These are phyloP conservation scores for Pichia terricola DNA, from an alignment of 1,139 yeast species.

Conservation along the genomic window DNA sequence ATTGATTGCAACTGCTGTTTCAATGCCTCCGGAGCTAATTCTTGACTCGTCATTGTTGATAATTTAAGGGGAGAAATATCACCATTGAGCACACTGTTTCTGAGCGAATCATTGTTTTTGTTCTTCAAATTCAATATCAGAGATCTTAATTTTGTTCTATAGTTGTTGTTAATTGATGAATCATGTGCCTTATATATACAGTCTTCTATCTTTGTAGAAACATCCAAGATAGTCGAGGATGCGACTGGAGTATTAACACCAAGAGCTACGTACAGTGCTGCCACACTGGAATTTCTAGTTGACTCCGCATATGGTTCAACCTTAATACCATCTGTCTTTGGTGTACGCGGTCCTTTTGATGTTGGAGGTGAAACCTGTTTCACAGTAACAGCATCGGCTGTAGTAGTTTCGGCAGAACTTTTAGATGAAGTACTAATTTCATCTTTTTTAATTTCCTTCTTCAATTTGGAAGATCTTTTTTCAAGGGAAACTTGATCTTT, in stretches of 20 bases:
- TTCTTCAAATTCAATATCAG: constrained; percentile 80
- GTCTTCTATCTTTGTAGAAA: constrained; percentile 65
- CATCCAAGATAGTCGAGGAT: constrained; percentile 48
- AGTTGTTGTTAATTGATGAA: constrained; percentile 45
- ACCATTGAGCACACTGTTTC: constrained; percentile 58
- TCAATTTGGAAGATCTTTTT: constrained; percentile 33
- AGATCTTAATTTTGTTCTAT: constrained; percentile 75
- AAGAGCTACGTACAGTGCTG: constrained; percentile 79
- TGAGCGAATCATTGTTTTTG: constrained; percentile 77
- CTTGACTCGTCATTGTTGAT: constrained; percentile 79
- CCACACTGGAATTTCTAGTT: constrained; percentile 76
- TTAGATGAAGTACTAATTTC: neutral
- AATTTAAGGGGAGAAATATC: constrained; percentile 56
- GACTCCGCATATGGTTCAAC: constrained; percentile 55
- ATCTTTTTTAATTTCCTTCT: constrained; percentile 21
- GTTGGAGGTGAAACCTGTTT: neutral
- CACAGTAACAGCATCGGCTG: too few relatives aligned
- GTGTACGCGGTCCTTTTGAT: constrained; percentile 51
- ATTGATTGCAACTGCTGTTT: constrained; percentile 79
- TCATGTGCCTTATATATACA: constrained; percentile 57
- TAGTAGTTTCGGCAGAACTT: neutral
- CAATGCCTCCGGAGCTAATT: constrained; percentile 85
- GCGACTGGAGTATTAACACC: constrained; percentile 65
- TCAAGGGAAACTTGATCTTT: constrained; percentile 80
- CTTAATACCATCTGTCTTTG: constrained; percentile 71